A percentile compares a stretch with the other conserved stretches of the same genome.
phyloP scores from a whole-genome alignment of 768 basidiomycete species.

The Naganishia antarctica region DNA sequence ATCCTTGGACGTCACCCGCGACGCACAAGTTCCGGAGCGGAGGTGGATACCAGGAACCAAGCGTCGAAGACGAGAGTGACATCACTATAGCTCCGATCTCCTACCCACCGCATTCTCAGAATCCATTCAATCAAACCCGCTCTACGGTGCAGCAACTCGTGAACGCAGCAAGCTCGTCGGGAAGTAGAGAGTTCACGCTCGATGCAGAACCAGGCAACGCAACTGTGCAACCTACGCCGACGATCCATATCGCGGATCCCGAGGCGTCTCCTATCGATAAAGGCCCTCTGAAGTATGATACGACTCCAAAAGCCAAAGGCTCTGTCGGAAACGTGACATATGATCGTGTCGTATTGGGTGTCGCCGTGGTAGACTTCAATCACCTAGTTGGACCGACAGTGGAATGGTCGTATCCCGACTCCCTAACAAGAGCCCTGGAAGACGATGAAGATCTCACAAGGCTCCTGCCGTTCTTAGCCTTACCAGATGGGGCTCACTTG shows the following conservation, averaged over 20 bases:
- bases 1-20: slow-evolving; percentile 14
- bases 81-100: background rate
- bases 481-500: slow-evolving; percentile 94
- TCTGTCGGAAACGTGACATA: background rate
- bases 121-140: slow-evolving; percentile 15
- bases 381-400: slow-evolving; percentile 91
- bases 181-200: background rate
- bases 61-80: background rate
- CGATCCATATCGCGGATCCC: too few relatives aligned
- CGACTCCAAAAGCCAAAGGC: background rate
- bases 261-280: background rate
- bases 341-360: slow-evolving; percentile 68
- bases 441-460: slow-evolving; percentile 76
- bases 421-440: slow-evolving; percentile 55
- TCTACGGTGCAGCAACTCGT: background rate
- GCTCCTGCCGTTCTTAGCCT: slow-evolving; percentile 86
- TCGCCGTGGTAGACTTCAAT: slow-evolving; percentile 92
- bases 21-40: background rate
- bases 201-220: too few relatives aligned
- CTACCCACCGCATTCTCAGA: slow-evolving; percentile 13
- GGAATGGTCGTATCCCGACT: slow-evolving; percentile 55
- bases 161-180: background rate
- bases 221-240: too few relatives aligned
- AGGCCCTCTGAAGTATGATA: too few relatives aligned
- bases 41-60: slow-evolving; percentile 5